phyloP scores from a whole-genome alignment of 768 basidiomycete species.

The Russula emetica region DNA sequence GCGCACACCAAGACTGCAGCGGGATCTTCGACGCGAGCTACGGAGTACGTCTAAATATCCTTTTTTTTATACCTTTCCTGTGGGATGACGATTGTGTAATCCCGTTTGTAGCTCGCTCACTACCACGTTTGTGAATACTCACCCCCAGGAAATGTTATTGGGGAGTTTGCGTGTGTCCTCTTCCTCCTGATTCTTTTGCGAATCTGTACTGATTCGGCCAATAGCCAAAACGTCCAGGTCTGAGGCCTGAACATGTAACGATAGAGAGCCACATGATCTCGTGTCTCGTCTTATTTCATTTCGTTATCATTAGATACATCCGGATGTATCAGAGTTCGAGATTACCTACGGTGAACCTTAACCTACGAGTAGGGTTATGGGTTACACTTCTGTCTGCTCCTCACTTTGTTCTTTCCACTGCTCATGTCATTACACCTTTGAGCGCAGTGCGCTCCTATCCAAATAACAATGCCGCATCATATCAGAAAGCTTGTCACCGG shows the following conservation, averaged over 20 bases:
- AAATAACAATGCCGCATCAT: slow-evolving; percentile 14
- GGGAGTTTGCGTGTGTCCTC: slow-evolving; percentile 53
- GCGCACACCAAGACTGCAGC: slow-evolving; percentile 50
- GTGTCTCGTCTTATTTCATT: background rate
- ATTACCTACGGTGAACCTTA: background rate
- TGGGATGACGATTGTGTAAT: slow-evolving; percentile 8
- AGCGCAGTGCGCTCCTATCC: background rate
- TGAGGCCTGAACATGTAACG: slow-evolving; percentile 11
- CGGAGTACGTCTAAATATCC: slow-evolving; percentile 42
- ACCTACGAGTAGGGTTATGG: slow-evolving; percentile 10
- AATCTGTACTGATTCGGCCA: background rate
- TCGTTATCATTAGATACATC: slow-evolving; percentile 17
- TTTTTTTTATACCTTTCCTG: too few relatives aligned
- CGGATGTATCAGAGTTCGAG: slow-evolving; percentile 12
- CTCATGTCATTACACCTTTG: background rate
- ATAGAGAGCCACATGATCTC: slow-evolving; percentile 6
- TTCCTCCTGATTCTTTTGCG: background rate
- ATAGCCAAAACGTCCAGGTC: slow-evolving; percentile 35
- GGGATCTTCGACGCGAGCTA: slow-evolving; percentile 50
- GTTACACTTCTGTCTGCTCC: too few relatives aligned
- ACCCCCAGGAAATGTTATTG: slow-evolving; percentile 59
- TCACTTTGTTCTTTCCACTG: too few relatives aligned
- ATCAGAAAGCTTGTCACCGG: slow-evolving; percentile 19
- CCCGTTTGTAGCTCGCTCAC: slow-evolving; percentile 43
- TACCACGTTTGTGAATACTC: slow-evolving; percentile 70